Evolutionary conservation across 2,329 filamentous ascomycete species (phyloP), one percentile per base, ranked within the genome.

Genomic region (Paracoccidioides lutzii): DNA sequence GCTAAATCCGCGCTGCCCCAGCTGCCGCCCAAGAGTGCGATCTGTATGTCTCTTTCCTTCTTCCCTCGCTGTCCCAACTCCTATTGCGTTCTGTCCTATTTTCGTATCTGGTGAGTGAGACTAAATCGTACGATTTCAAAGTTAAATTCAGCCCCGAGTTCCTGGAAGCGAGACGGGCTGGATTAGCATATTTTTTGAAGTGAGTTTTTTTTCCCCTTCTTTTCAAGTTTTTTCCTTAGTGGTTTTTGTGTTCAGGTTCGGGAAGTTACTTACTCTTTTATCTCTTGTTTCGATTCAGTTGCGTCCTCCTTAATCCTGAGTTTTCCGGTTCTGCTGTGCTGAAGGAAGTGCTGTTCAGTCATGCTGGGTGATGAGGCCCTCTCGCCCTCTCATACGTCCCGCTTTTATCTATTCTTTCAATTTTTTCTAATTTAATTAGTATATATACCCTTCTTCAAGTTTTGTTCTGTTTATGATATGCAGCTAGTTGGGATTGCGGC

Each of bases 151-250:
- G 87, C 53, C 84, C 88, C 9, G 81, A 80, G 53, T 97, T 98
- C 69, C 78, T 98, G 15, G 90, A 96, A 70, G 84, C 85, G 66
- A 80, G 93, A 65, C 83, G 88, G 62, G 78, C 82, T 44, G 91
- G 90, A 5, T 75, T 98, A 57, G 84, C 88, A 67, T 95, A 97
- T 68, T 98, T 97, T 68, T 75, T 98, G 55, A 95, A 95, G 90
- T 95, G 74, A 58, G 86, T 76, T 15, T 33, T 22, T 22, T 22
- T 22, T 22, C 22, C 22, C 22, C 22, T 22, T 22, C 22, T 22
- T 22, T 22, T 22, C 22, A 22, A 22, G 2, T 1, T 22, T 22
- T 22, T 2, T 22, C 2, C 22, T 22, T 22, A 22, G 22, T 22
- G 22, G 22, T 22, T 22, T 22, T 22, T n/a, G n/a, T n/a, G n/a